Evolutionary conservation across 1,284 basidiomycete species (phyloP).

Genomic region (Sparassis latifolia): DNA sequence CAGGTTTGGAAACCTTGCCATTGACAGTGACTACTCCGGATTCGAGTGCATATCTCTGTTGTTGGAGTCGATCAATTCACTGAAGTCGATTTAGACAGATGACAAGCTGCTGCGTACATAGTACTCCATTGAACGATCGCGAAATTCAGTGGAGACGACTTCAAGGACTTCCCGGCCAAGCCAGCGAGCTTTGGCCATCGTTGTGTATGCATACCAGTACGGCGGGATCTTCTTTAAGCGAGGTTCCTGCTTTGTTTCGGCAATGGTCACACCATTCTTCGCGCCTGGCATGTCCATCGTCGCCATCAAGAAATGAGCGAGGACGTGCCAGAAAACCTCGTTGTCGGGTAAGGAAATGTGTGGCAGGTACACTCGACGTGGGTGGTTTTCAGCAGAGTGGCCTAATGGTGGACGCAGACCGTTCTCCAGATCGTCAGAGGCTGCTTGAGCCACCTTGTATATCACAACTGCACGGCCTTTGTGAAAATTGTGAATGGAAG

Average conservation of each 20-base stretch:
- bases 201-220: conserved; percentile 83
- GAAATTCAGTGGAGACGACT: conserved; percentile 84
- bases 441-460: too few relatives aligned
- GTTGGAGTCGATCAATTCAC: conserved; percentile 2
- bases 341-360: conserved; percentile 11
- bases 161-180: conserved; percentile 80
- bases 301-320: conserved; percentile 14
- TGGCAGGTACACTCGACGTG: conserved; percentile 9
- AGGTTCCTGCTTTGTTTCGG: background rate
- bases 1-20: conserved; percentile 73
- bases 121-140: conserved; percentile 87
- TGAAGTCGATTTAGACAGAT: background rate
- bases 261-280: background rate
- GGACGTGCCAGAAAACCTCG: conserved; percentile 14
- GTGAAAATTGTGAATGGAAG: background rate
- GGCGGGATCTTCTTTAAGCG: conserved; percentile 68
- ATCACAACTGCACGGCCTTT: too few relatives aligned
- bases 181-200: conserved; percentile 91
- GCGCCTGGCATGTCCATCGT: conserved; percentile 5
- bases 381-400: background rate
- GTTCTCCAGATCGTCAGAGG: background rate
- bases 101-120: conserved; percentile 58
- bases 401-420: background rate
- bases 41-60: conserved; percentile 82
- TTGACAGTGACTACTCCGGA: conserved; percentile 96